Evolutionary conservation across 2,329 filamentous ascomycete species (phyloP).

Genomic region (Xylariaceae sp.): DNA sequence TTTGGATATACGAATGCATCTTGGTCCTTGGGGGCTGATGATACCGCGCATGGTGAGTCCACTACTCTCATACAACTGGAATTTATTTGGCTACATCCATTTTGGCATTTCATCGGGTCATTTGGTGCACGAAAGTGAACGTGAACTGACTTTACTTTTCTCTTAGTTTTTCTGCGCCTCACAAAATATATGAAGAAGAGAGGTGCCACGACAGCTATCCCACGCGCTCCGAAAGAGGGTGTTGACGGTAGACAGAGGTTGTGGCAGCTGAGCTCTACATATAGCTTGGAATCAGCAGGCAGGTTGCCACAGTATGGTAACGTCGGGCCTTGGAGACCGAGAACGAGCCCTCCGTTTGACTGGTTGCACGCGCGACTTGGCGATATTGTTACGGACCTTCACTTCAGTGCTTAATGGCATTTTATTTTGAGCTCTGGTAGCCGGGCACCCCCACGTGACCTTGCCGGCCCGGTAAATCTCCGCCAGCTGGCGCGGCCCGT

Average conservation of each 20-base stretch:
- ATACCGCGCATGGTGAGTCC: constrained; percentile 36
- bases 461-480: no score
- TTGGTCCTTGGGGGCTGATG: constrained; percentile 61
- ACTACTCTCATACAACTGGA: not conserved
- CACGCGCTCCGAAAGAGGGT: constrained; percentile 34
- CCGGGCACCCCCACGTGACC: no score
- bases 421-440: no score
- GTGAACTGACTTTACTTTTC: not conserved
- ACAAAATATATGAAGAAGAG: constrained; percentile 46
- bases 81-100: not conserved
- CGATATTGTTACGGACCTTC: constrained; percentile 12
- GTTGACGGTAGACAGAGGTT: constrained; percentile 8
- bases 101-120: not conserved
- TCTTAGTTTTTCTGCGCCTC: constrained; percentile 43
- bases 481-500: no score
- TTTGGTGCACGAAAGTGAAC: not conserved
- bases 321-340: constrained; percentile 16
- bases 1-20: constrained; percentile 58
- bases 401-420: constrained; percentile 12
- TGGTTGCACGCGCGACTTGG: constrained; percentile 12
- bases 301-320: constrained; percentile 13
- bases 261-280: constrained; percentile 17
- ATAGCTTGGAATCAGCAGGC: constrained; percentile 4
- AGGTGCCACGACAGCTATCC: constrained; percentile 40
- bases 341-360: constrained; percentile 12